A percentile compares a stretch with the other conserved stretches of the same genome.
These are phyloP conservation scores for Lachnellula suecica DNA, from an alignment of 2,329 filamentous ascomycete species.

Conservation along the genomic window DNA sequence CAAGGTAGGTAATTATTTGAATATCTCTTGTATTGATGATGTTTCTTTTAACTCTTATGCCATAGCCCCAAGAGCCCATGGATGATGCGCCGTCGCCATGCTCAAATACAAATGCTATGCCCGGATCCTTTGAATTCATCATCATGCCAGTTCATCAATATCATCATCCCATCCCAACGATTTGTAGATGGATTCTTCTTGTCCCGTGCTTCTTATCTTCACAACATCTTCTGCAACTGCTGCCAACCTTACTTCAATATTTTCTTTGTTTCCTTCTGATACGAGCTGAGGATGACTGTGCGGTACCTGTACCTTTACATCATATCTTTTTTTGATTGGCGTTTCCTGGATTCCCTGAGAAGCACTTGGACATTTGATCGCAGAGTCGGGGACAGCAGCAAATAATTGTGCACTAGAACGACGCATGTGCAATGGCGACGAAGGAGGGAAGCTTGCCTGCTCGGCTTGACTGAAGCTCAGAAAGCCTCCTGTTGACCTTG, in stretches of 20 bases:
- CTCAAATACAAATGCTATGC: conserved; percentile 1
- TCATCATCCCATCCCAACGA: conserved; percentile 38
- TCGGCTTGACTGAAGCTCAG: neutral
- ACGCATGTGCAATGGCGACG: conserved; percentile 26
- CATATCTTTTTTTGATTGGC: conserved; percentile 23
- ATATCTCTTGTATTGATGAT: neutral
- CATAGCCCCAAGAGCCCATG: conserved; percentile 3
- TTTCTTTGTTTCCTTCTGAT: conserved; percentile 21
- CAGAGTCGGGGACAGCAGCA: conserved; percentile 22
- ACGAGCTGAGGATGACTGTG: conserved; percentile 19
- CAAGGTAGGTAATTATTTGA: no score
- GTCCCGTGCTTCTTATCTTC: conserved; percentile 2
- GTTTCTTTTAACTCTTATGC: neutral
- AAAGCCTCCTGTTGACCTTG: neutral
- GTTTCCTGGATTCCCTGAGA: conserved; percentile 26
- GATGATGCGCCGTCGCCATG: conserved; percentile 18
- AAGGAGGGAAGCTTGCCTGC: conserved; percentile 16
- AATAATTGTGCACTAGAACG: conserved; percentile 30
- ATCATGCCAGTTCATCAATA: conserved; percentile 29
- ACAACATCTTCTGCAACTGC: neutral
- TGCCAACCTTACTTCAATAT: conserved; percentile 6
- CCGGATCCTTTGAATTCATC: conserved; percentile 1
- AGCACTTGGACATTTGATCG: conserved; percentile 8
- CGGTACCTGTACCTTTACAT: conserved; percentile 8
- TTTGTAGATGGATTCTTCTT: conserved; percentile 34